phyloP scores from a whole-genome alignment of 1,284 basidiomycete species.

The Malassezia psittaci region DNA sequence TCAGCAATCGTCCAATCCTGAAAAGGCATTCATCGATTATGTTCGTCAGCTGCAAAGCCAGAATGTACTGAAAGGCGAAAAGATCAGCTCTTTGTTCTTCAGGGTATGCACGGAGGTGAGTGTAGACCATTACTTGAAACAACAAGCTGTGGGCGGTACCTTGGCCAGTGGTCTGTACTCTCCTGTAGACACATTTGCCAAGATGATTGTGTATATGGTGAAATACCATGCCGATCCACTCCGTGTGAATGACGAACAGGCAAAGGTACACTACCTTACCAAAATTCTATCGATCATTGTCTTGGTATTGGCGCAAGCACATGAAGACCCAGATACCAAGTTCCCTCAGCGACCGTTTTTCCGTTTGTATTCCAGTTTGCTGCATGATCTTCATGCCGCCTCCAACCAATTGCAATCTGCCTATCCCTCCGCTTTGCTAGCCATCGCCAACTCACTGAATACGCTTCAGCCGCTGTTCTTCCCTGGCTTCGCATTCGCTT shows the following conservation, averaged over 20 bases:
- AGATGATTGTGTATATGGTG: conserved; percentile 93
- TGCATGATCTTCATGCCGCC: conserved; percentile 78
- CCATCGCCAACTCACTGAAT: conserved; percentile 83
- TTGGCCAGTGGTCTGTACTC: conserved; percentile 65
- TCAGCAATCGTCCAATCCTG: conserved; percentile 75
- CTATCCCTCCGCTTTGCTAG: conserved; percentile 78
- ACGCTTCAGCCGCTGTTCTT: conserved; percentile 93
- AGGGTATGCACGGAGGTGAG: conserved; percentile 91
- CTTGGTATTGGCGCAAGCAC: conserved; percentile 83
- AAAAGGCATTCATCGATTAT: conserved; percentile 94
- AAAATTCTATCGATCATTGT: conserved; percentile 97
- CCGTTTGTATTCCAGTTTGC: conserved; percentile 90
- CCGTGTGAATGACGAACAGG: conserved; percentile 76
- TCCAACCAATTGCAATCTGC: conserved; percentile 69
- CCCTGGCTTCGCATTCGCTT: conserved; percentile 95
- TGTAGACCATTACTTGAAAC: conserved; percentile 81
- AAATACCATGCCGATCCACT: conserved; percentile 91
- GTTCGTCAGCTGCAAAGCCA: conserved; percentile 92
- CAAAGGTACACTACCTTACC: conserved; percentile 90
- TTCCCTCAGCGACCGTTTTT: conserved; percentile 99
- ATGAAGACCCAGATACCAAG: conserved; percentile 77
- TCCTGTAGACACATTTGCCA: conserved; percentile 87
- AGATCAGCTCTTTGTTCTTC: conserved; percentile 95
- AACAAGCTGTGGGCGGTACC: conserved; percentile 65
- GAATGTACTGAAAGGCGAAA: conserved; percentile 90